These are phyloP conservation scores for Beauveria brongniartii DNA, from an alignment of 2,329 filamentous ascomycete species.

Conservation along the genomic window DNA sequence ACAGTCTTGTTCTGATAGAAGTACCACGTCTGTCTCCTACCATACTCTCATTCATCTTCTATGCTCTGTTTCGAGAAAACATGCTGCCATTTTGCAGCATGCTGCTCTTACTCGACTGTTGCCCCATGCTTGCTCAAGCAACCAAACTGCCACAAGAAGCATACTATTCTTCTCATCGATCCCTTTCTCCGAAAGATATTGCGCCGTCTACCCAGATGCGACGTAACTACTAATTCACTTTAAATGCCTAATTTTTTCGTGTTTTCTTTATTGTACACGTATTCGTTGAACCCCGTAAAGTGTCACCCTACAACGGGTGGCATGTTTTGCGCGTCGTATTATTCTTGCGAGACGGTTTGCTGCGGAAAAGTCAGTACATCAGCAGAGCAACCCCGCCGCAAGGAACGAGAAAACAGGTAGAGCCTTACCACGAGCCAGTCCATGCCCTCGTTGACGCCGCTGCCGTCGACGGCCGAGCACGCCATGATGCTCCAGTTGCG, in stretches of 20 bases:
- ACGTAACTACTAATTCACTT: slow-evolving; percentile 14
- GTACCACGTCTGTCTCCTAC: no score
- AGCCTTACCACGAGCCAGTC: slow-evolving; percentile 85
- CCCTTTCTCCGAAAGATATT: not conserved
- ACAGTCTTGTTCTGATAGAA: no score
- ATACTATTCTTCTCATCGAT: not conserved
- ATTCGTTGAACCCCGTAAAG: not conserved
- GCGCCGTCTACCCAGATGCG: slow-evolving; percentile 21
- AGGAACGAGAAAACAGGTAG: not conserved
- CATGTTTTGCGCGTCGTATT: not conserved
- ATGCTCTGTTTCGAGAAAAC: no score
- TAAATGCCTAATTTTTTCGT: not conserved
- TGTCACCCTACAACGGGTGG: not conserved
- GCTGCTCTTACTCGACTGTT: not conserved
- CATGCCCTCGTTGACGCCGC: slow-evolving; percentile 94
- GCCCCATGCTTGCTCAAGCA: not conserved
- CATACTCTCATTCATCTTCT: no score
- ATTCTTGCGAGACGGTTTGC: slow-evolving; percentile 25
- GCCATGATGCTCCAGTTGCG: slow-evolving; percentile 99
- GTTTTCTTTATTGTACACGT: not conserved
- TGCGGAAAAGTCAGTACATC: slow-evolving; percentile 12
- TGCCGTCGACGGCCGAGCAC: slow-evolving; percentile 91
- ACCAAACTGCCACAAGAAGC: no score
- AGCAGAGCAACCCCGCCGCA: slow-evolving; percentile 7
- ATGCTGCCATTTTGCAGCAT: no score